Percentiles rank a stretch among this genome's conserved stretches.
phyloP scores from a whole-genome alignment of 2,329 filamentous ascomycete genomes.

The Penicillium sp. region DNA sequence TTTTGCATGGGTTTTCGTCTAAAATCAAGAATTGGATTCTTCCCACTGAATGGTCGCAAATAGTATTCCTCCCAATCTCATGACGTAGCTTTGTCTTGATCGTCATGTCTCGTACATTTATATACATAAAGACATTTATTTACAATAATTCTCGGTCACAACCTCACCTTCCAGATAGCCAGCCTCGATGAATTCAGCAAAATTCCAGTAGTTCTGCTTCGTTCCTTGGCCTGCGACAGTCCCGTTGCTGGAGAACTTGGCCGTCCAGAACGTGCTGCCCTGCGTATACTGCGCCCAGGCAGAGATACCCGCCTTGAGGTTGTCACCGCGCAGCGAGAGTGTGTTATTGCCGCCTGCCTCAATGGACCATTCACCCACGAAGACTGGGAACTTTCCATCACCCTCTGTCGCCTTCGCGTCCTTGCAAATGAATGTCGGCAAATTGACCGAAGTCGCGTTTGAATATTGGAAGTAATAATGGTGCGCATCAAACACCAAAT shows the following conservation, averaged over 20 bases:
- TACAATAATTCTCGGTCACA: background rate
- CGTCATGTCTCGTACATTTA: background rate
- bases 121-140: background rate
- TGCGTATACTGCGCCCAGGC: constrained; percentile 16
- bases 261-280: constrained; percentile 25
- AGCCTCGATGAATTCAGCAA: constrained; percentile 16
- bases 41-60: background rate
- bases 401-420: constrained; percentile 18
- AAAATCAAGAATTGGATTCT: background rate
- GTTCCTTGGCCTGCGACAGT: constrained; percentile 15
- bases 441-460: constrained; percentile 17
- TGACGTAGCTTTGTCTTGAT: background rate
- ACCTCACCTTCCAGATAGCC: constrained; percentile 11
- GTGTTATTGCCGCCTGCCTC: constrained; percentile 18
- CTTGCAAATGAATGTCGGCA: constrained; percentile 16
- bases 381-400: constrained; percentile 24
- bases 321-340: constrained; percentile 15
- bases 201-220: constrained; percentile 21
- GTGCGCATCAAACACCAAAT: constrained; percentile 30
- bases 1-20: background rate
- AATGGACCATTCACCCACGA: constrained; percentile 28
- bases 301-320: constrained; percentile 18
- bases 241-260: constrained; percentile 19
- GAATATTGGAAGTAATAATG: constrained; percentile 27
- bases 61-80: background rate